Base-by-base conservation (phyloP, 352 stramenopile species). In the Pythium sukuiense region DNA sequence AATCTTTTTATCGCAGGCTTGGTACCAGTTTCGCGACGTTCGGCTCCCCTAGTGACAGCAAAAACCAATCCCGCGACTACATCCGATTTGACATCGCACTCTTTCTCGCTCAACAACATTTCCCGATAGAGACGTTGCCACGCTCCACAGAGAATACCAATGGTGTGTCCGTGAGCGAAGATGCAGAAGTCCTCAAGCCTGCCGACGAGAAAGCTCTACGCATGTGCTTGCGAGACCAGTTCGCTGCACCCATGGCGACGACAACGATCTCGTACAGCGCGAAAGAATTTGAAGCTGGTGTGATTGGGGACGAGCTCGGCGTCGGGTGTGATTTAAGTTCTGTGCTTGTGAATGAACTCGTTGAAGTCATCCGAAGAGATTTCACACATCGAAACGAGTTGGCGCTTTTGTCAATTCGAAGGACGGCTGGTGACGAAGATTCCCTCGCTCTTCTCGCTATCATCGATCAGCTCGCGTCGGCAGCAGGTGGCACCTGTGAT, bases 91-190 rank as follows among this genome's bases (percentile, higher is more conserved):
- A 67, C 30, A 20, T 67, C 43, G 52, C 53, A 9, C 29, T 67
- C 16, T 67, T 67, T 54, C 61, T 67, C 29, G 37, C 18, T 26
- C 61, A 67, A 18, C 61, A 61, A 41, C 35, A 61, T 29, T 48
- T 61, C n/a, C 37, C 61, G 3, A 37, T 64, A 32, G 33, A 27
- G 14, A 30, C 37, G 5, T 13, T 53, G 7, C 52, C 37, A 11
- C 9, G 16, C 18, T n/a, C 26, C 3, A 14, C 41, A 9, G 27
- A 32, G 1, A 13, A 35, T 49, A 13, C 6, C n/a, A 18, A 1
- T 50, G 20, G 26, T 8, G 30, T 29, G 1, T 24, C 24, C 2
- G 2, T 8, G 11, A 9, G 27, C 9, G 35, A 53, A n/a, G 32
- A 45, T 0, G 13, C 41, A n/a, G 37, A 56, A 12, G 16, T 54